Conservation (phyloP, 805 yeast species). For the Scheffersomyces lignosus region DNA sequence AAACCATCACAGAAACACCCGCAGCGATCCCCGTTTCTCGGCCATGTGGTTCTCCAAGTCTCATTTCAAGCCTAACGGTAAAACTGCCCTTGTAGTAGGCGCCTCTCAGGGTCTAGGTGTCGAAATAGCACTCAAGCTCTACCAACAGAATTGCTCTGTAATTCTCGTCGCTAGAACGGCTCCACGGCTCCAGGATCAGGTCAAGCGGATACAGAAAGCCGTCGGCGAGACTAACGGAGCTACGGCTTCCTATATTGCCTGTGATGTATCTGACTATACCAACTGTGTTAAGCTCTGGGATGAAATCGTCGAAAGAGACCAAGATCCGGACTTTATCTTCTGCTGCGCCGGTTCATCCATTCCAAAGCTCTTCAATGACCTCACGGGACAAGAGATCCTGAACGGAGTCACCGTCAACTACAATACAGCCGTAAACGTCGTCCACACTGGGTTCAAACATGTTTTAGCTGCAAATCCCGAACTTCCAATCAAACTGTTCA, state of each 20-base stretch:
- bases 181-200: constrained; percentile 52
- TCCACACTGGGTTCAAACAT: constrained; percentile 61
- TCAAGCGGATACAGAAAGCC: constrained; percentile 36
- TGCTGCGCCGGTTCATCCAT: constrained; percentile 88
- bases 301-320: constrained; percentile 19
- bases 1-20: no score
- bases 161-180: constrained; percentile 78
- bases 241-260: constrained; percentile 41
- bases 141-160: constrained; percentile 58
- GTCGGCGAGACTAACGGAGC: constrained; percentile 23
- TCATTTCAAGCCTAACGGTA: constrained; percentile 41
- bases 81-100: constrained; percentile 77
- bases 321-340: constrained; percentile 69
- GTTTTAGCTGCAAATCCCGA: constrained; percentile 16
- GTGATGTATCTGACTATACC: constrained; percentile 64
- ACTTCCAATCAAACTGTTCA: constrained; percentile 8
- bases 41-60: constrained; percentile 24
- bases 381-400: constrained; percentile 56
- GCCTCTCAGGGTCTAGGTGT: constrained; percentile 94
- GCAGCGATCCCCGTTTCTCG: no score
- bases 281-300: constrained; percentile 48
- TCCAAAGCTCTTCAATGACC: constrained; percentile 76
- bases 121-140: constrained; percentile 64
- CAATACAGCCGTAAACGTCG: constrained; percentile 64
- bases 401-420: constrained; percentile 70